Evolutionary conservation across 768 basidiomycete genomes (phyloP), one percentile per base, ranked within the genome.

Genomic region (Stropharia rugosoannulata): DNA sequence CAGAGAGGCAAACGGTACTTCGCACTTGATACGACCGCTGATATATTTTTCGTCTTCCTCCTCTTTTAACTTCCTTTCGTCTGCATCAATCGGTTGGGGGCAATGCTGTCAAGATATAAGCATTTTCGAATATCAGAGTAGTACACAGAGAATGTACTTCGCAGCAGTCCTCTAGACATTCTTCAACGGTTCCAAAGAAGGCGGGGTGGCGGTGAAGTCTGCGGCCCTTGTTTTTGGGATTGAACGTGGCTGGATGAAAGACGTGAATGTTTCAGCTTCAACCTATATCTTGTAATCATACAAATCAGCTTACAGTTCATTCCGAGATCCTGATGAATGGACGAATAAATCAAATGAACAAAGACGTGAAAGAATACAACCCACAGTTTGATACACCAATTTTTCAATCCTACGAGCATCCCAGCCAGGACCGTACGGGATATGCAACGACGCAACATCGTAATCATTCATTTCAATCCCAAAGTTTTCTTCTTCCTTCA

Each of bases 371-470:
- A 38, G 27, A 39, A 15, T 11, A 27, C 2, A 3, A 32, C 54
- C 5, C 36, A 55, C 54, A 5, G 65, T 12, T 76, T 62, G 61
- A 49, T 62, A 62, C 6, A 86, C 73, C 48, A 84, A 63, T 58
- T 79, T 84, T 55, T 83, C 80, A 46, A 86, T 82, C 49, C 80
- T 73, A 37, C 76, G 70, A 1, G 82, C 80, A 62, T 81, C 75
- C 81, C 82, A 84, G 8, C 81, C 80, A 35, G 81, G 82, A 3
- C 84, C 84, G 66, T 86, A 86, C 0, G 83, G 84, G 51, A 86
- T 80, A 60, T 85, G 83, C 25, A 85, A 67, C 9, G 75, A 74
- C 0, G 74, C 72, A 13, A 81, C 78, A 59, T 84, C 83, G 58
- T 86, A 84, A 56, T 83, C 79, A 56, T 80, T 83, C 75, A 80